phyloP scores from a whole-genome alignment of 2,329 filamentous ascomycete species.

The Dactylella cylindrospora region DNA sequence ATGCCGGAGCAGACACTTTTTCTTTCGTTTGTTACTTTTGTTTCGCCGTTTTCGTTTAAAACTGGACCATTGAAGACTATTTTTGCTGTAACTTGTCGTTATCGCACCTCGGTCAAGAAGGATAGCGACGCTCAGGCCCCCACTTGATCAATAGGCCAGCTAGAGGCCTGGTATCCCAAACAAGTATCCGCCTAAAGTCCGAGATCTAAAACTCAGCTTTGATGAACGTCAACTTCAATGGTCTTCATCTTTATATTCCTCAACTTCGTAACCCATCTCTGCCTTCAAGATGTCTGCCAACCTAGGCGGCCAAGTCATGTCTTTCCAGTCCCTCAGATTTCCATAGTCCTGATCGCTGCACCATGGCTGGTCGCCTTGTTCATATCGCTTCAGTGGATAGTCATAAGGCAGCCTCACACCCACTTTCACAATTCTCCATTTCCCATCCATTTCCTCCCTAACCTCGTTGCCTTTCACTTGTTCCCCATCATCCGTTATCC shows the following conservation, averaged over 20 bases:
- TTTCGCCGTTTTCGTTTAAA: too few species aligned
- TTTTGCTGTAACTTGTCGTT: too few species aligned
- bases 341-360: conserved; percentile 41
- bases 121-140: too few species aligned
- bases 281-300: conserved; percentile 13
- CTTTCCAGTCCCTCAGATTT: conserved; percentile 43
- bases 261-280: not conserved
- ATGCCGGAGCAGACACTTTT: too few species aligned
- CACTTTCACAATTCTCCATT: conserved; percentile 55
- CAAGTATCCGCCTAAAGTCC: too few species aligned
- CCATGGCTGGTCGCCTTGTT: conserved; percentile 69
- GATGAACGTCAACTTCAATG: too few species aligned
- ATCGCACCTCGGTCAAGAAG: too few species aligned
- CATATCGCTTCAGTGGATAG: conserved; percentile 70
- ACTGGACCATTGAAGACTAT: too few species aligned
- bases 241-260: not conserved
- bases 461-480: conserved; percentile 62
- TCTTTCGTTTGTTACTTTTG: too few species aligned
- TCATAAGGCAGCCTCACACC: conserved; percentile 82
- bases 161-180: too few species aligned
- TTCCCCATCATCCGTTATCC: conserved; percentile 50
- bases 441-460: conserved; percentile 47
- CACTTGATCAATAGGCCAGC: too few species aligned
- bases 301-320: conserved; percentile 31
- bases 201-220: too few species aligned